These are phyloP conservation scores for Chaetomium sp. DNA, from an alignment of 2,329 filamentous ascomycete species.

Conservation along the genomic window DNA sequence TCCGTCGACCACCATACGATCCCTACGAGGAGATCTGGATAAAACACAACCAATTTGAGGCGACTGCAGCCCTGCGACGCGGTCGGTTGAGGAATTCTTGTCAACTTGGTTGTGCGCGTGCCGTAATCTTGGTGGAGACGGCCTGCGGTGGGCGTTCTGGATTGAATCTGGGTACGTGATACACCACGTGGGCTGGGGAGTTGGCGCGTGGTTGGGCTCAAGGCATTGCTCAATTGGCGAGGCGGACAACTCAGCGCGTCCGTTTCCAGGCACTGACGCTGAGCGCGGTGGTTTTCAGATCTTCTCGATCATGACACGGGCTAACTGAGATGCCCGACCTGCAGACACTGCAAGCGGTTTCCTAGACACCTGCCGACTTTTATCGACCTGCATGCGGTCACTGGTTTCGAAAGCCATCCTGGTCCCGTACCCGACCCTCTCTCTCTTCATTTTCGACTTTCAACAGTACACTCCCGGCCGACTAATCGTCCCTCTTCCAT, in stretches of 20 bases:
- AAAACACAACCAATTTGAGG: conserved; percentile 11
- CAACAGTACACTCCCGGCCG: background rate
- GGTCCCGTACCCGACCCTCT: too few relatives aligned
- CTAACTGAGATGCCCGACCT: too few relatives aligned
- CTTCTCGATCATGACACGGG: too few relatives aligned
- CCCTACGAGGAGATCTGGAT: conserved; percentile 21
- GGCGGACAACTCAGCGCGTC: too few relatives aligned
- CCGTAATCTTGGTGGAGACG: background rate
- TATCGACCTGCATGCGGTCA: too few relatives aligned
- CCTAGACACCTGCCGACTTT: too few relatives aligned
- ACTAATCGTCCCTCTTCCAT: background rate
- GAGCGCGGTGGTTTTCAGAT: too few relatives aligned
- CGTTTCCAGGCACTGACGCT: too few relatives aligned
- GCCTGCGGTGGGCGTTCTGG: background rate
- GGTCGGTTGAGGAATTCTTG: background rate
- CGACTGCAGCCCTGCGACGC: conserved; percentile 11
- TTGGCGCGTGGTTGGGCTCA: background rate
- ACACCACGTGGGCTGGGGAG: background rate
- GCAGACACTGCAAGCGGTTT: too few relatives aligned
- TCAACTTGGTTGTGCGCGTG: background rate
- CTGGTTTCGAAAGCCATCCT: too few relatives aligned
- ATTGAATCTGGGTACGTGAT: conserved; percentile 6
- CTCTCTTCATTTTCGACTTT: background rate
- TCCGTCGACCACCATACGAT: conserved; percentile 18
- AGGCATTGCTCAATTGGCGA: conserved; percentile 10